Evolutionary conservation across 225 moss, liverwort and hornwort genomes (phyloP).

Genomic region (Polytrichum formosum): DNA sequence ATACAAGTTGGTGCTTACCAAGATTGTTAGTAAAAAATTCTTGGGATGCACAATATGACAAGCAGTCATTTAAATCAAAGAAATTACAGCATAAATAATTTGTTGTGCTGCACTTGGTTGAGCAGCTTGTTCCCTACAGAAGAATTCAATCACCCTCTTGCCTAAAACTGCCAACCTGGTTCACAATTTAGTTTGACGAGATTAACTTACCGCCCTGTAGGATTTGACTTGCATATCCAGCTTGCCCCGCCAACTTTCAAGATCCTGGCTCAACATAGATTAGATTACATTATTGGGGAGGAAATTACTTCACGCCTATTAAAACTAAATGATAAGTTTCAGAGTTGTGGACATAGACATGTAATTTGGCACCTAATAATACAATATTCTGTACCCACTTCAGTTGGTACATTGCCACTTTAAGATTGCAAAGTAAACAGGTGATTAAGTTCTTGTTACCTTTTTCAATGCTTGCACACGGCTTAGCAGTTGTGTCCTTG

Average conservation of each 20-base stretch:
- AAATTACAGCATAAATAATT: background rate
- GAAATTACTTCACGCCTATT: background rate
- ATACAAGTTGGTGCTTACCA: too few species aligned
- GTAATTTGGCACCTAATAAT: background rate
- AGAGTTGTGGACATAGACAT: background rate
- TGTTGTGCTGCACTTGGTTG: background rate
- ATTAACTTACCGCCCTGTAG: constrained; percentile 72
- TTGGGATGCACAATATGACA: background rate
- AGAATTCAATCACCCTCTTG: background rate
- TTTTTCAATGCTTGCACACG: constrained; percentile 85
- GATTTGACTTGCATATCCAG: constrained; percentile 88
- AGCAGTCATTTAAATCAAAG: background rate
- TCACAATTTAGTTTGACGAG: background rate
- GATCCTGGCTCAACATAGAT: constrained; percentile 47
- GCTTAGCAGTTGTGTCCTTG: constrained; percentile 68
- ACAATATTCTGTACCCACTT: background rate
- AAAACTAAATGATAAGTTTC: too few species aligned
- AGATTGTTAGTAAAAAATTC: too few species aligned
- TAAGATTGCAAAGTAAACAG: background rate
- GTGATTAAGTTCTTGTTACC: constrained; percentile 22
- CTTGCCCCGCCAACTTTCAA: constrained; percentile 90
- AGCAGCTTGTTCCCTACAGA: background rate
- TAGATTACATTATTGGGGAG: background rate
- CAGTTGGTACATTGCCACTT: background rate
- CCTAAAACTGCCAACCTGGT: background rate